Evolutionary conservation across 176 grass and related monocot genomes (phyloP).

Genomic region (Luzula sylvatica): DNA sequence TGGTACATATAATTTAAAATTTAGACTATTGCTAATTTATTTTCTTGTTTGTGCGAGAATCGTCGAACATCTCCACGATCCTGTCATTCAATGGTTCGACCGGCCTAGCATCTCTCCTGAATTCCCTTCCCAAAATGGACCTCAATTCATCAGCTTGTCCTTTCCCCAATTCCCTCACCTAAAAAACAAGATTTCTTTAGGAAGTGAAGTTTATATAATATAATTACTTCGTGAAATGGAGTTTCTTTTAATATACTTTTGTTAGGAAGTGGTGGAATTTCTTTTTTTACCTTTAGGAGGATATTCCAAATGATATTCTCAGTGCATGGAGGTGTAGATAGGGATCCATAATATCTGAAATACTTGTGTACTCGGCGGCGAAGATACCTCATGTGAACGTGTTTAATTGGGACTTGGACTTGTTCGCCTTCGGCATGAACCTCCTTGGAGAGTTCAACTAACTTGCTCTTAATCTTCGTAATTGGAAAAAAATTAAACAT

Average conservation of each 20-base stretch:
- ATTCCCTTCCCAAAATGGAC: constrained; percentile 39
- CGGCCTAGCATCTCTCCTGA: constrained; percentile 47
- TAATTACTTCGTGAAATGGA: background rate
- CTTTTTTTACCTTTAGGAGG: constrained; percentile 52
- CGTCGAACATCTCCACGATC: constrained; percentile 37
- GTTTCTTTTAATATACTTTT: no score
- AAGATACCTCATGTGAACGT: constrained; percentile 32
- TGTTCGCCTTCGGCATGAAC: constrained; percentile 31
- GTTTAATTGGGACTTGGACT: constrained; percentile 27
- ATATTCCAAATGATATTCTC: constrained; percentile 76
- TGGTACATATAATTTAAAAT: no score
- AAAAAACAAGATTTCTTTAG: constrained; percentile 1
- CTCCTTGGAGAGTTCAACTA: constrained; percentile 28
- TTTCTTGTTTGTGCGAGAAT: background rate
- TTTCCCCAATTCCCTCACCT: constrained; percentile 56
- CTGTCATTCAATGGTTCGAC: constrained; percentile 38
- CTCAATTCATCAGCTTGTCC: constrained; percentile 50
- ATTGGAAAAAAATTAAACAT: background rate
- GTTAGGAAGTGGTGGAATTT: no score
- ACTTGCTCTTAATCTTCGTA: constrained; percentile 44
- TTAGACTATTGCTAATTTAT: background rate
- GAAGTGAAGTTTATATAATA: background rate
- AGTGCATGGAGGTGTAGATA: constrained; percentile 73
- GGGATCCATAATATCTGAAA: constrained; percentile 60
- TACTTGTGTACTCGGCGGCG: constrained; percentile 23